Conservation (phyloP, 2,329 filamentous ascomycete species). For the Aureobasidium sp. region DNA sequence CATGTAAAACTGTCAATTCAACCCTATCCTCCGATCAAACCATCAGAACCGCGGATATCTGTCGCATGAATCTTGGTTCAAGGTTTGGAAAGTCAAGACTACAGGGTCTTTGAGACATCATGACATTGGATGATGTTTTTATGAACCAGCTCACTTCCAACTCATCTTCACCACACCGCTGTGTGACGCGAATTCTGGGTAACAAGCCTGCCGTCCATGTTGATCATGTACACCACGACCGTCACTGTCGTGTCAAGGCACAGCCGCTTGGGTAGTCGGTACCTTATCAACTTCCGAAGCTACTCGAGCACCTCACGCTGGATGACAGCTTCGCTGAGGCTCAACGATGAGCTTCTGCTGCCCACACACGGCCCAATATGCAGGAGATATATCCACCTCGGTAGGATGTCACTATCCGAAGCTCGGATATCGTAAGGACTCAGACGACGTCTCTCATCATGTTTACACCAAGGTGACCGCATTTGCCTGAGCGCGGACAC, state of each 20-base stretch:
- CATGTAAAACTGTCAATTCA: slow-evolving; percentile 4
- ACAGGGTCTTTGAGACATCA: not conserved
- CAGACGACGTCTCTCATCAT: not conserved
- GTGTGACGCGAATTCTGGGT: slow-evolving; percentile 2
- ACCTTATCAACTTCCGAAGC: not conserved
- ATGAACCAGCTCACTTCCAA: not conserved
- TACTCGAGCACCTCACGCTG: not conserved
- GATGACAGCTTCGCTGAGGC: slow-evolving; percentile 2
- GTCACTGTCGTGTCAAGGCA: slow-evolving; percentile 3
- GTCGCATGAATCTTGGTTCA: not conserved
- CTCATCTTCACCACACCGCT: not conserved
- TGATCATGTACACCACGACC: not conserved
- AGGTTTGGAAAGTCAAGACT: not conserved
- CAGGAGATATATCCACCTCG: not conserved
- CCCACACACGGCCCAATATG: not conserved
- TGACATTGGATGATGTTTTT: not conserved
- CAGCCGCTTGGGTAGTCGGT: not conserved
- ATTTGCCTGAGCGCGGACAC: not conserved
- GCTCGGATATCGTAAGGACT: not conserved
- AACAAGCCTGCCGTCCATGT: not conserved
- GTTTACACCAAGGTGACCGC: not conserved
- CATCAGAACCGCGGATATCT: not conserved
- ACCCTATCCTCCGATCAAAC: not conserved
- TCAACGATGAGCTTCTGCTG: not conserved
- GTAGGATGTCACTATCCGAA: not conserved